A percentile compares a stretch with the other conserved stretches of the same genome.
phyloP scores from a whole-genome alignment of 2,329 filamentous ascomycete species.

The Penicillium janthinellum region DNA sequence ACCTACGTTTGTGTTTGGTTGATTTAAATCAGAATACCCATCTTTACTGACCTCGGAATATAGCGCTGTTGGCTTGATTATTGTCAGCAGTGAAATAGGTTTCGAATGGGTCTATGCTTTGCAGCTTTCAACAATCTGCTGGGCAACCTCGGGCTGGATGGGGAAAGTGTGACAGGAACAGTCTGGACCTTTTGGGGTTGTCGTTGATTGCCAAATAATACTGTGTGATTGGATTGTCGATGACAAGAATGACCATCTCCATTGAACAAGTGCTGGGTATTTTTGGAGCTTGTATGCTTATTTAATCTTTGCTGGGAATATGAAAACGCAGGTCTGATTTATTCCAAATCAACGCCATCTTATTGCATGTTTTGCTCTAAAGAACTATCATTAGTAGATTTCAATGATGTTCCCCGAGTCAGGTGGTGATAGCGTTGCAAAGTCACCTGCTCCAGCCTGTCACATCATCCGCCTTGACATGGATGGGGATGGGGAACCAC shows the following conservation, averaged over 20 bases:
- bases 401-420: not conserved
- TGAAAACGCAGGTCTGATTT: not conserved
- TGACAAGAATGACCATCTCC: not conserved
- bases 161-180: not conserved
- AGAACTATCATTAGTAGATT: not conserved
- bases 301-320: not conserved
- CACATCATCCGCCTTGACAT: not conserved
- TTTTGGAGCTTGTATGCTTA: not conserved
- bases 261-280: not conserved
- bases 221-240: not conserved
- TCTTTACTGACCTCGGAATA: not conserved
- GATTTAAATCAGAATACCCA: not conserved
- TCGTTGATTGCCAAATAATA: not conserved
- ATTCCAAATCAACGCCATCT: not conserved
- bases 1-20: not conserved
- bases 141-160: not conserved
- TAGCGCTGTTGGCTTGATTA: not conserved
- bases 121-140: conserved; percentile 8
- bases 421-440: not conserved
- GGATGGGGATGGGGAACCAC: not conserved
- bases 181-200: not conserved
- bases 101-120: not conserved
- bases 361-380: not conserved
- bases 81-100: not conserved
- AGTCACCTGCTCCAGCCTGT: not conserved